These are phyloP conservation scores for Rhizophlyctis rosea DNA, from an alignment of 192 early-diverging fungal species.

Conservation along the genomic window DNA sequence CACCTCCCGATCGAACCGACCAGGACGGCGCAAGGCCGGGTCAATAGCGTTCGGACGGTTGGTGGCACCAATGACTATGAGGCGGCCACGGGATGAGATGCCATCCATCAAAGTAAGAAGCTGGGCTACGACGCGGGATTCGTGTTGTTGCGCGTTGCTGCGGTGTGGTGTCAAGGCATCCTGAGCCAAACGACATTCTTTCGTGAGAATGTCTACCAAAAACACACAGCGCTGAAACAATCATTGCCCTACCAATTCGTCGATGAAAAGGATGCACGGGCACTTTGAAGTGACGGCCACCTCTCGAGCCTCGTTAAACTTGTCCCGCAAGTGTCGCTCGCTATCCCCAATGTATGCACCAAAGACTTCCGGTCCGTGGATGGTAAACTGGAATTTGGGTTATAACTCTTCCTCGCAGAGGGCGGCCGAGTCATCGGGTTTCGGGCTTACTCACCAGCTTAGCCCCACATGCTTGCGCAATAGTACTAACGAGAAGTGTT, in stretches of 20 bases:
- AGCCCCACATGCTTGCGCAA: conserved; percentile 65
- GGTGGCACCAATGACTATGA: conserved; percentile 83
- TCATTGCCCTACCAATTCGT: conserved; percentile 73
- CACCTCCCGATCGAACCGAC: conserved; percentile 85
- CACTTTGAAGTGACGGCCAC: conserved; percentile 23
- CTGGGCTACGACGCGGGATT: conserved; percentile 81
- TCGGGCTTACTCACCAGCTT: conserved; percentile 50
- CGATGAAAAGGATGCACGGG: conserved; percentile 89
- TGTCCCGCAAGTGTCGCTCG: conserved; percentile 68
- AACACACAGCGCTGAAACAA: background rate
- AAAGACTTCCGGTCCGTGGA: conserved; percentile 83
- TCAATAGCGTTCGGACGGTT: conserved; percentile 86
- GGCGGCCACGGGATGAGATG: conserved; percentile 50
- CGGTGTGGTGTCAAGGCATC: conserved; percentile 75
- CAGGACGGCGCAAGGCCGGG: conserved; percentile 76
- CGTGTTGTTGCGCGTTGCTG: conserved; percentile 55
- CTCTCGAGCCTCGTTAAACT: conserved; percentile 66
- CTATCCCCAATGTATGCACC: conserved; percentile 85
- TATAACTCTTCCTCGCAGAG: conserved; percentile 35
- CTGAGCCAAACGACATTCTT: conserved; percentile 29
- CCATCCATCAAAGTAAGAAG: conserved; percentile 91
- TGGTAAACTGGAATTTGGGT: conserved; percentile 38
- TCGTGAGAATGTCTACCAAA: background rate
- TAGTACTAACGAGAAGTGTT: conserved; percentile 73
- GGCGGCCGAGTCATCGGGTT: conserved; percentile 18